phyloP scores from a whole-genome alignment of 2,329 filamentous ascomycete genomes.

The Sporothrix inflata region DNA sequence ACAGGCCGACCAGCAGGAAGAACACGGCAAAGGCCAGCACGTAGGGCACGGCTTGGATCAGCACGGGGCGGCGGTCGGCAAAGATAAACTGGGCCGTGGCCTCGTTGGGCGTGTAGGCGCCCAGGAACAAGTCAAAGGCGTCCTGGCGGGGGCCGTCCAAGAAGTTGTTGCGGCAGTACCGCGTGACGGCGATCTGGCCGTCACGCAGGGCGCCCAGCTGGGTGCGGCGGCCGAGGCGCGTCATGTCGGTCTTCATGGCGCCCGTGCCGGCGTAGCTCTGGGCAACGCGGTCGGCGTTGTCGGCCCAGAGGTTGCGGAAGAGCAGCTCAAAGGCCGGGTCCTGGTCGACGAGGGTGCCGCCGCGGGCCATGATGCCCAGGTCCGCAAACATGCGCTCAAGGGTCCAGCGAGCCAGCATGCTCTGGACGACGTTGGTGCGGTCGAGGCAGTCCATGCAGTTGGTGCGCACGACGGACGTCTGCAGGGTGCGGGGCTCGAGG shows the following conservation, averaged over 20 bases:
- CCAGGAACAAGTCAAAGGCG: constrained; percentile 91
- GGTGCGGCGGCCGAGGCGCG: constrained; percentile 87
- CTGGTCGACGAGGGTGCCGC: constrained; percentile 74
- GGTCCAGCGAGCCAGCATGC: constrained; percentile 89
- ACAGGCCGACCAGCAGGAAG: constrained; percentile 73
- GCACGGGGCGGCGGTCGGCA: constrained; percentile 78
- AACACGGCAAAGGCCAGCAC: constrained; percentile 84
- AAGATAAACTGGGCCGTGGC: constrained; percentile 74
- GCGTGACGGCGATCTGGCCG: constrained; percentile 81
- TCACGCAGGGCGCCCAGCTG: constrained; percentile 84
- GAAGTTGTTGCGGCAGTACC: constrained; percentile 95
- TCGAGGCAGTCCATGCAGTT: constrained; percentile 99
- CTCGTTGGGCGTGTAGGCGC: constrained; percentile 76
- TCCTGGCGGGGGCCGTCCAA: constrained; percentile 91
- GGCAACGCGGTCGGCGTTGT: constrained; percentile 96
- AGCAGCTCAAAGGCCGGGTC: constrained; percentile 83
- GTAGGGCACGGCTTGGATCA: constrained; percentile 94
- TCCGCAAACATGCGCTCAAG: constrained; percentile 88
- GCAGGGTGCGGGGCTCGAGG: constrained; percentile 77
- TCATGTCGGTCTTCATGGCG: constrained; percentile 97
- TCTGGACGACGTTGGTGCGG: constrained; percentile 96
- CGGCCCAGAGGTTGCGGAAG: constrained; percentile 97
- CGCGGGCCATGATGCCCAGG: constrained; percentile 74
- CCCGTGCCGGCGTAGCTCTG: constrained; percentile 93
- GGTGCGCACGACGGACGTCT: constrained; percentile 90